These are phyloP conservation scores for Neolentinus lepideus DNA, from an alignment of 1,284 basidiomycete species.

Conservation along the genomic window DNA sequence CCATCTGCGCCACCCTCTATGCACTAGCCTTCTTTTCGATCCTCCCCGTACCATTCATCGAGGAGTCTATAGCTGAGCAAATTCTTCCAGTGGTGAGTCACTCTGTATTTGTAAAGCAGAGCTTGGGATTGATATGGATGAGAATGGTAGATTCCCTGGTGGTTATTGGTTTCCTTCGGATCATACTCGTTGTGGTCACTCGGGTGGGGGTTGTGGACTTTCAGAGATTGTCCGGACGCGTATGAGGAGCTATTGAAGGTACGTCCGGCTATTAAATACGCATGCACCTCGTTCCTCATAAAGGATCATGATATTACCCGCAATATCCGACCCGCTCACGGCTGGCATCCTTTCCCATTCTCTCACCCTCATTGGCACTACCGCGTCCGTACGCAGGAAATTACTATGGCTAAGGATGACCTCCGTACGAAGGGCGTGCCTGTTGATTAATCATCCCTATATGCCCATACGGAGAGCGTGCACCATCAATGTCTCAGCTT, in stretches of 20 bases:
- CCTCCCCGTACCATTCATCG: slow-evolving; percentile 34
- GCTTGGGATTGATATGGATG: neutral
- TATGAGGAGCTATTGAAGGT: slow-evolving; percentile 39
- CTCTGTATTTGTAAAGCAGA: neutral
- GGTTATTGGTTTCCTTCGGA: slow-evolving; percentile 42
- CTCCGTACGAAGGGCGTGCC: slow-evolving; percentile 39
- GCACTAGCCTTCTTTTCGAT: slow-evolving; percentile 30
- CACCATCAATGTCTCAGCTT: too few species aligned
- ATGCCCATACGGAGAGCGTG: neutral
- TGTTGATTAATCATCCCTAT: slow-evolving; percentile 29
- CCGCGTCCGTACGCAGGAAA: too few species aligned
- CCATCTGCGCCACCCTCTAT: slow-evolving; percentile 29
- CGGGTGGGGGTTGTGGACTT: slow-evolving; percentile 39
- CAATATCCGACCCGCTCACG: too few species aligned
- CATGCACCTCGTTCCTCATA: neutral
- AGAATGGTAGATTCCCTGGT: slow-evolving; percentile 38
- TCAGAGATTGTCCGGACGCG: slow-evolving; percentile 45
- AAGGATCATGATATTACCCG: neutral
- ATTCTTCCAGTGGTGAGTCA: slow-evolving; percentile 37
- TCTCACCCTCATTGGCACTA: too few species aligned
- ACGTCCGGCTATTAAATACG: slow-evolving; percentile 9
- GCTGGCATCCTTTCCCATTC: too few species aligned
- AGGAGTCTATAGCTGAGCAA: slow-evolving; percentile 22
- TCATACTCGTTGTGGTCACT: slow-evolving; percentile 41
- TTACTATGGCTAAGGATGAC: slow-evolving; percentile 42